A percentile compares a stretch with the other conserved stretches of the same genome.
phyloP scores from a whole-genome alignment of 352 stramenopile species.

The Phytophthora sansomeana region DNA sequence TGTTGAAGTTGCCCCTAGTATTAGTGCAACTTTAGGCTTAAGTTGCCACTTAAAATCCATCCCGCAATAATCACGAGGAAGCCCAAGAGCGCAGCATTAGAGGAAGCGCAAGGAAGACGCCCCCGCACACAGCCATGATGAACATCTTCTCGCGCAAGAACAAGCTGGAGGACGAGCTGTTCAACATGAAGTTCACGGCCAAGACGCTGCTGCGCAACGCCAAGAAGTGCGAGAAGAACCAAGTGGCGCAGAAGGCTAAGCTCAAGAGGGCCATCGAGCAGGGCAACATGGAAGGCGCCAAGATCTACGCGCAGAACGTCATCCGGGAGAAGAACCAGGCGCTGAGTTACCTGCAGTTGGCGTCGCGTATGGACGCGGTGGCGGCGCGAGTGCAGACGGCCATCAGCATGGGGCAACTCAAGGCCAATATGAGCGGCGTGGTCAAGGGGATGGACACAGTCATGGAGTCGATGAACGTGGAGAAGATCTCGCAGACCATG shows the following conservation, averaged over 20 bases:
- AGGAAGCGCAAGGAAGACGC: too few relatives aligned
- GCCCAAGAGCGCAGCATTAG: too few relatives aligned
- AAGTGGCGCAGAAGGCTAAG: constrained; percentile 94
- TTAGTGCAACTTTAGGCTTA: background rate
- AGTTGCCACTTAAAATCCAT: constrained; percentile 13
- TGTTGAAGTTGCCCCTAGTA: background rate
- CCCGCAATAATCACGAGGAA: constrained; percentile 2
- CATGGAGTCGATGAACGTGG: constrained; percentile 97
- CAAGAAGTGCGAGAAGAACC: constrained; percentile 99
- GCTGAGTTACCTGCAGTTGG: constrained; percentile 96
- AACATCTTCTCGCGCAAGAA: constrained; percentile 88
- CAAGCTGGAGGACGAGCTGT: constrained; percentile 89
- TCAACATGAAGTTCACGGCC: constrained; percentile 92
- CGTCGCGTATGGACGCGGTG: constrained; percentile 97
- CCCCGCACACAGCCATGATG: constrained; percentile 45
- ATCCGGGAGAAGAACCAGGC: constrained; percentile 91
- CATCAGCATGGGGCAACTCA: constrained; percentile 95
- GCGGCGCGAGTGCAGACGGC: constrained; percentile 96
- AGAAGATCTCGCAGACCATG: constrained; percentile 97
- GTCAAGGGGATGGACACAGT: constrained; percentile 97
- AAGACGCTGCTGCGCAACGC: constrained; percentile 90
- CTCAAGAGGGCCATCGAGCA: constrained; percentile 97
- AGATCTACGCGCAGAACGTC: constrained; percentile 96
- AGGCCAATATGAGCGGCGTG: constrained; percentile 96
- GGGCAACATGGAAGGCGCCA: constrained; percentile 97